Conservation (phyloP, 75 land plant species). For the Picea sitchensis region DNA sequence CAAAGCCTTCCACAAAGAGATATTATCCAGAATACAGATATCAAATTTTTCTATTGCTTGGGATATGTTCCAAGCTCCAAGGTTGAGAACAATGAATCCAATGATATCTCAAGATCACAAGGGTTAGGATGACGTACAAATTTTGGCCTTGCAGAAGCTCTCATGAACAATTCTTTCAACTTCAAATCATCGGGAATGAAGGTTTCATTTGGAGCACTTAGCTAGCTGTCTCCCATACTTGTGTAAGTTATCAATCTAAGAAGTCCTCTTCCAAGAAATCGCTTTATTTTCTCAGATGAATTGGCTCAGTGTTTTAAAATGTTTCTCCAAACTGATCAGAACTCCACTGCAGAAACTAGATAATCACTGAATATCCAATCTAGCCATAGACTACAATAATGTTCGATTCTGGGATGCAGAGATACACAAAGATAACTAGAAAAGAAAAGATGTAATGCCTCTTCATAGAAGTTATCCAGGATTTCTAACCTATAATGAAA, state of each 20-base stretch:
- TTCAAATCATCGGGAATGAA: conserved; percentile 48
- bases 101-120: conserved; percentile 9
- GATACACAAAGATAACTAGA: conserved; percentile 19
- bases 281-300: not conserved
- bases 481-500: conserved; percentile 24
- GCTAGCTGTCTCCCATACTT: conserved; percentile 8
- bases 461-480: conserved; percentile 35
- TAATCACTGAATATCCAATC: conserved; percentile 15
- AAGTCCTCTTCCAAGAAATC: conserved; percentile 2
- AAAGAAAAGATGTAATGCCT: conserved; percentile 21
- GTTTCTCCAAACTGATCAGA: conserved; percentile 31
- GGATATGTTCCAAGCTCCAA: conserved; percentile 38
- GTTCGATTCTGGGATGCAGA: conserved; percentile 27
- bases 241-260: conserved; percentile 15
- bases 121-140: conserved; percentile 46
- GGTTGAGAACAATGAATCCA: conserved; percentile 20
- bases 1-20: not conserved
- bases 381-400: conserved; percentile 37
- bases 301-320: too few relatives aligned
- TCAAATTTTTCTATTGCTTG: conserved; percentile 25
- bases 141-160: conserved; percentile 6
- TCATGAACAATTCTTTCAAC: conserved; percentile 33
- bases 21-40: not conserved
- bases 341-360: too few relatives aligned
- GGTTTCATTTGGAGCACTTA: conserved; percentile 25